Base-by-base conservation (phyloP, 1,139 yeast genomes). In the Saccharomycopsis hybrid region DNA sequence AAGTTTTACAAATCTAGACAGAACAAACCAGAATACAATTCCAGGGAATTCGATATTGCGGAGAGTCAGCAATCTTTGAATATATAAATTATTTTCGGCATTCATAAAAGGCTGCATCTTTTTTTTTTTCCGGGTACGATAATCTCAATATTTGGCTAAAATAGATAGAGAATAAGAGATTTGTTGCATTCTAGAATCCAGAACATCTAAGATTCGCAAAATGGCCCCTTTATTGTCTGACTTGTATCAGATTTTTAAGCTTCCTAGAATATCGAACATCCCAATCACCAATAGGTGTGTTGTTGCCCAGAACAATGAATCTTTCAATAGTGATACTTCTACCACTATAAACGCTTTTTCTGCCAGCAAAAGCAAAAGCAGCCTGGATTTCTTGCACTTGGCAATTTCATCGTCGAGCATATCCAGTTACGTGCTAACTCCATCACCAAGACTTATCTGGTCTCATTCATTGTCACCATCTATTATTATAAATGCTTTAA, bases 361-460 rank as follows among this genome's bases (percentile, higher is more conserved):
- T 9, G 24, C 41, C 9, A 24, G 18, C 8, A 3, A 27, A 8
- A 7, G 27, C 24, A 3, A 13, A 30, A 25, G 24, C 39, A 35
- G 29, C 28, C 9, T 18, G 24, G 2, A 37, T 9, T 33, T 36
- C 29, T 43, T 52, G 25, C 48, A 46, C 27, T 27, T 52, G 13
- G 53, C 51, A 2, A 52, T 52, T 24, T 44, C 49, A 4, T 46
- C 48, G 4, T 49, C 51, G 9, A 50, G 47, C 25, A 50, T 52
- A 13, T 44, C 49, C 27, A 47, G 43, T 11, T 52, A 52, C 30
- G 49, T 44, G 13, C 45, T 52, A 11, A 44, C 40, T 27, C 55
- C 55, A 25, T 50, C 53, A 7, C 55, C 55, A 5, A 50, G 47
- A 36, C 46, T 52, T n/a, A 41, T 45, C 18, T 52, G 55, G 55